These are phyloP conservation scores for Cryptococcus hybrid DNA, from an alignment of 1,284 basidiomycete species.

Conservation along the genomic window DNA sequence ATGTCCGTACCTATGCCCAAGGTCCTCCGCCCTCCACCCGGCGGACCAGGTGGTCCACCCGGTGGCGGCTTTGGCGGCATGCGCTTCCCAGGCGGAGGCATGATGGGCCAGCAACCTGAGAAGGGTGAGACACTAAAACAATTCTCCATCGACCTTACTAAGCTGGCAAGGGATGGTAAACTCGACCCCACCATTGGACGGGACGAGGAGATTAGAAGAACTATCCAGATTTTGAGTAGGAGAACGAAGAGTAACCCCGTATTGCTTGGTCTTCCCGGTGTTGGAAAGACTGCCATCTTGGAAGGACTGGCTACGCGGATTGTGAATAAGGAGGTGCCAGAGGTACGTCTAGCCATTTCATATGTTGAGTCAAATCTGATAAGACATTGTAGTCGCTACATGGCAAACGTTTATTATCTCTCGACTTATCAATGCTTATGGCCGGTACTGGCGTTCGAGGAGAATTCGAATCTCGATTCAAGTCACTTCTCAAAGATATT, in stretches of 20 bases:
- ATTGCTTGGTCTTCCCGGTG: conserved; percentile 62
- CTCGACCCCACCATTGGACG: conserved; percentile 87
- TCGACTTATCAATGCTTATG: conserved; percentile 77
- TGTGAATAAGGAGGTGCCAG: conserved; percentile 86
- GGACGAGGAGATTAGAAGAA: conserved; percentile 86
- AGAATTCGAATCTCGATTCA: conserved; percentile 90
- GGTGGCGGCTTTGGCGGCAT: conserved; percentile 27
- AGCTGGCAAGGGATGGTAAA: conserved; percentile 77
- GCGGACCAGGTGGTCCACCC: conserved; percentile 20
- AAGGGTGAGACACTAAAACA: conserved; percentile 82
- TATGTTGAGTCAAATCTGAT: background rate
- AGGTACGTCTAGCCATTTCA: conserved; percentile 54
- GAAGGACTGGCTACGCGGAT: conserved; percentile 85
- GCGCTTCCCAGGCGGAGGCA: conserved; percentile 30
- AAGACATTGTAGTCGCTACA: conserved; percentile 64
- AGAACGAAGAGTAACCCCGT: conserved; percentile 88
- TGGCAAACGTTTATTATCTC: conserved; percentile 73
- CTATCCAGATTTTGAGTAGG: conserved; percentile 68
- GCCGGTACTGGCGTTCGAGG: conserved; percentile 86
- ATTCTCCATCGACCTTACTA: conserved; percentile 80
- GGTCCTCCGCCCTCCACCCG: conserved; percentile 9
- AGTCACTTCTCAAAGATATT: conserved; percentile 78
- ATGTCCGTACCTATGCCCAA: conserved; percentile 22
- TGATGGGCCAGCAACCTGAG: conserved; percentile 42
- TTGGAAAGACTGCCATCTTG: conserved; percentile 88